These are phyloP conservation scores for Penicillium diatomitis DNA, from an alignment of 495 filamentous ascomycete species.

Conservation along the genomic window DNA sequence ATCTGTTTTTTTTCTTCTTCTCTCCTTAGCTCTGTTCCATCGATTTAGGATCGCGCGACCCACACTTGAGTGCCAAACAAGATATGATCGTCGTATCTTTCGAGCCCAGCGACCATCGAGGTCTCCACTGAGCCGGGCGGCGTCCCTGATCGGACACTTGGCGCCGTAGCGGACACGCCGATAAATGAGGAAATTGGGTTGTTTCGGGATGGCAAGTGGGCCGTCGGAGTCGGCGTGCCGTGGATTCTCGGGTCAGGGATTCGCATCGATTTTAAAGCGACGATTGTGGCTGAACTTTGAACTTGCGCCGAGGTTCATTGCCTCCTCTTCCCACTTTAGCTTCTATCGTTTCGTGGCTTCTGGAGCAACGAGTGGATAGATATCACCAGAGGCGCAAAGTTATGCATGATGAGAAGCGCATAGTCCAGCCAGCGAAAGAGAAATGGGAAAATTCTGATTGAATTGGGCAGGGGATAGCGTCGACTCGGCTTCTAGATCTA, in stretches of 20 bases:
- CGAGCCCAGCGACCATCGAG: neutral
- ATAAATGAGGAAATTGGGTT: too few species aligned
- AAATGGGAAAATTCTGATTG: too few species aligned
- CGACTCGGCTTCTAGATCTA: too few species aligned
- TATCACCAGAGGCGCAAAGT: too few species aligned
- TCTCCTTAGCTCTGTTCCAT: too few species aligned
- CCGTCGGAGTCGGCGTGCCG: slow-evolving; percentile 6
- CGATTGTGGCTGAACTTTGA: neutral
- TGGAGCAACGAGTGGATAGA: too few species aligned
- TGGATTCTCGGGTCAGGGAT: neutral
- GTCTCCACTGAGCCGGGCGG: neutral
- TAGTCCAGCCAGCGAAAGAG: too few species aligned
- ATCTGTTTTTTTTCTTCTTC: neutral
- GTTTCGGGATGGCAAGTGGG: slow-evolving; percentile 4
- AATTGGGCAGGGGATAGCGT: too few species aligned
- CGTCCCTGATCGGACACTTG: neutral
- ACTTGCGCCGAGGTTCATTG: neutral
- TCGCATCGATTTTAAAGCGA: neutral
- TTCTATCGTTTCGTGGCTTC: too few species aligned
- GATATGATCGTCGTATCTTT: slow-evolving; percentile 2
- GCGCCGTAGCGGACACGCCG: neutral
- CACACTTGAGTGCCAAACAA: slow-evolving; percentile 2
- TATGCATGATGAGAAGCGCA: too few species aligned
- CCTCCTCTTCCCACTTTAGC: too few species aligned
- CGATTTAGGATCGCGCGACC: neutral